Evolutionary conservation across 2,329 filamentous ascomycete species (phyloP).

Genomic region (Aplosporella prunicola): DNA sequence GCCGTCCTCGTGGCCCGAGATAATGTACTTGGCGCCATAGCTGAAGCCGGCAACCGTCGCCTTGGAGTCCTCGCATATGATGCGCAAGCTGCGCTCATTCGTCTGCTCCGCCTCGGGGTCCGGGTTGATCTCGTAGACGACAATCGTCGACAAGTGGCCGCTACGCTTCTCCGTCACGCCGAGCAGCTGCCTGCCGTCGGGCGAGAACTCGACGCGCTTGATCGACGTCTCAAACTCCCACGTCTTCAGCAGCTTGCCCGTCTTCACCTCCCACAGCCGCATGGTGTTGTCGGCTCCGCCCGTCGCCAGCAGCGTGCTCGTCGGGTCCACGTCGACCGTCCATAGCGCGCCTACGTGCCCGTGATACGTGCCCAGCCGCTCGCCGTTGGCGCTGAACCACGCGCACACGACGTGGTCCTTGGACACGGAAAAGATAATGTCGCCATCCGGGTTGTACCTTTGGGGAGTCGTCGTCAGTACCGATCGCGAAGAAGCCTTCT

Average conservation of each 20-base stretch:
- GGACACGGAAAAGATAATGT: conserved; percentile 88
- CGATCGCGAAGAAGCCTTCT: not conserved
- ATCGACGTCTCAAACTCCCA: conserved; percentile 97
- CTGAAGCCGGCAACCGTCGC: conserved; percentile 96
- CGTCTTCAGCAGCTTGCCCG: conserved; percentile 84
- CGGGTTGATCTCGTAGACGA: conserved; percentile 79
- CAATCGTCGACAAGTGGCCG: conserved; percentile 89
- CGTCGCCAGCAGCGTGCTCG: conserved; percentile 81
- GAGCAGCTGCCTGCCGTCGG: conserved; percentile 81
- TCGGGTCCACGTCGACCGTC: conserved; percentile 95
- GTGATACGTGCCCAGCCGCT: conserved; percentile 91
- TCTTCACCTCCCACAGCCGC: conserved; percentile 91
- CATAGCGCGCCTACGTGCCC: conserved; percentile 97
- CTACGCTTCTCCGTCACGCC: conserved; percentile 98
- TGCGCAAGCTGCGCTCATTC: conserved; percentile 73
- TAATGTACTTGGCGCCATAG: conserved; percentile 90
- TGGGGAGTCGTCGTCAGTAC: conserved; percentile 1
- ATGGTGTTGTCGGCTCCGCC: conserved; percentile 98
- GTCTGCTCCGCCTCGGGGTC: conserved; percentile 76
- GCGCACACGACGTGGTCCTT: conserved; percentile 97
- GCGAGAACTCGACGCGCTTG: conserved; percentile 95
- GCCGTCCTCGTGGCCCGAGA: conserved; percentile 94
- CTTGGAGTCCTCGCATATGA: conserved; percentile 86
- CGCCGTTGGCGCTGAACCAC: conserved; percentile 96
- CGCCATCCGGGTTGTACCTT: conserved; percentile 60